Evolutionary conservation across 257 asterid species (phyloP).

Genomic region (Mitragyna speciosa): DNA sequence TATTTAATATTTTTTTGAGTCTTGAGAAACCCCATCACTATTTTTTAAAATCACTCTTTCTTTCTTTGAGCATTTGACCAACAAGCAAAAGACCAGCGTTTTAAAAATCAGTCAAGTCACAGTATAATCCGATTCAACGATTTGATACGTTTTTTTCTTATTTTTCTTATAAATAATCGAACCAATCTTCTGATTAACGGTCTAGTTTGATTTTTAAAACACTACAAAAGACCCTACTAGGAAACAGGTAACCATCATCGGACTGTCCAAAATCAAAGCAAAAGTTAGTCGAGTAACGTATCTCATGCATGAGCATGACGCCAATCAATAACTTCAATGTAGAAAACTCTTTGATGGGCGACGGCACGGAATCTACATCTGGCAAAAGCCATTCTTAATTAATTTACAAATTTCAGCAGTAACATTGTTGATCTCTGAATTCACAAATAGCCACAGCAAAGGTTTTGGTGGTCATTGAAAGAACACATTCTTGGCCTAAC

Average conservation of each 20-base stretch:
- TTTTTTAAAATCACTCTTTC: too few relatives aligned
- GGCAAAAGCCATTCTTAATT: background rate
- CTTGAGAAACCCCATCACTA: too few relatives aligned
- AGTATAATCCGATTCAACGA: too few relatives aligned
- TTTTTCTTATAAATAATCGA: too few relatives aligned
- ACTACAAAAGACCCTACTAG: too few relatives aligned
- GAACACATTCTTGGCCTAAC: constrained; percentile 22
- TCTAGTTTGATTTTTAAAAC: too few relatives aligned
- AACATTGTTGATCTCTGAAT: background rate
- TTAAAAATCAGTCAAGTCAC: too few relatives aligned
- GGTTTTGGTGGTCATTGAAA: constrained; percentile 13
- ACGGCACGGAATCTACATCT: constrained; percentile 20
- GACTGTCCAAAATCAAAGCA: background rate
- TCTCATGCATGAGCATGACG: constrained; percentile 18
- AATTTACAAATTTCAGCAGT: background rate
- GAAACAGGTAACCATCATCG: background rate
- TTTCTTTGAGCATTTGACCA: too few relatives aligned
- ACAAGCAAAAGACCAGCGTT: too few relatives aligned
- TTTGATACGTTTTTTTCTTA: too few relatives aligned
- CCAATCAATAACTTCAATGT: background rate
- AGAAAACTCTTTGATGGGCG: background rate
- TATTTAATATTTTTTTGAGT: too few relatives aligned
- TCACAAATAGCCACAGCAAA: background rate
- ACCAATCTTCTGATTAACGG: too few relatives aligned
- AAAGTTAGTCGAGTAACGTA: background rate